Conservation (phyloP, 805 yeast genomes). For the Myxozyma neglecta region DNA sequence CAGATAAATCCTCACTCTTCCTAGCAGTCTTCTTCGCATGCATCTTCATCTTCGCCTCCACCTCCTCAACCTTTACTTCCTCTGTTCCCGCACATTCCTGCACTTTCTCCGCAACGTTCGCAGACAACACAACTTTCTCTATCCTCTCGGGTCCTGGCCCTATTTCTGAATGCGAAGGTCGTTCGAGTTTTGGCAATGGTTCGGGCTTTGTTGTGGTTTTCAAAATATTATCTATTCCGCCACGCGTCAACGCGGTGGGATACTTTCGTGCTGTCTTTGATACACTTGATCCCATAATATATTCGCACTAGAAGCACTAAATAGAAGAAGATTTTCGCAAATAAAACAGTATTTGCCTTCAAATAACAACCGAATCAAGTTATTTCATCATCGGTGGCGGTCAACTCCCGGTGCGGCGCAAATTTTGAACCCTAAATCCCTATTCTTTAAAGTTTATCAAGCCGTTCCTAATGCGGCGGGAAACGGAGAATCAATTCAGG, state of each 20-base stretch:
- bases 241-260: constrained; percentile 24
- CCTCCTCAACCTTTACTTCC: background rate
- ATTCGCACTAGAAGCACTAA: too few species aligned
- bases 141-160: constrained; percentile 5
- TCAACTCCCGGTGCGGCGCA: too few species aligned
- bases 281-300: constrained; percentile 14
- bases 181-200: constrained; percentile 4
- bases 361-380: too few species aligned
- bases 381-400: too few species aligned
- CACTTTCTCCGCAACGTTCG: background rate
- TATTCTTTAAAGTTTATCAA: too few species aligned
- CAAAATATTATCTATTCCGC: constrained; percentile 8
- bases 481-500: too few species aligned
- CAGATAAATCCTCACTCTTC: background rate
- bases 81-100: constrained; percentile 13
- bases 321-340: too few species aligned
- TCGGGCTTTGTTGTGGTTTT: background rate
- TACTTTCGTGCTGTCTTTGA: constrained; percentile 24
- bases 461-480: too few species aligned
- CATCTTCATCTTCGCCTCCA: background rate
- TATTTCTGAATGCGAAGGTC: constrained; percentile 1
- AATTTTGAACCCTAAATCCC: too few species aligned
- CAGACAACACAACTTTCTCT: constrained; percentile 5
- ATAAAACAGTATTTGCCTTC: too few species aligned
- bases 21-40: background rate